Evolutionary conservation across 2,329 filamentous ascomycete genomes (phyloP).

Genomic region (Penicillium sp.): DNA sequence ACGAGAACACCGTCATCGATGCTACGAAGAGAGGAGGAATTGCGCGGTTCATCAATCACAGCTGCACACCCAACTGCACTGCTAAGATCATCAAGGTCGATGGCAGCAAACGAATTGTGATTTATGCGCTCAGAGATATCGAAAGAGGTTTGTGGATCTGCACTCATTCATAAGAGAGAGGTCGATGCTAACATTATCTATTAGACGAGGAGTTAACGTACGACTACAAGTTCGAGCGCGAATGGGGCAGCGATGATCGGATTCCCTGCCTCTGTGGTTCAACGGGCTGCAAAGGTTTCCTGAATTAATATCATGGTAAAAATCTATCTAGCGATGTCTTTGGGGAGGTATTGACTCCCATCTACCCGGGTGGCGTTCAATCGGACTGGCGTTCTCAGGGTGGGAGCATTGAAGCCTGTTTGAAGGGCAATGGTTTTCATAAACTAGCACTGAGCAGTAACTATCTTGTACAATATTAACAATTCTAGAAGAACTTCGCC

Average conservation of each 20-base stretch:
- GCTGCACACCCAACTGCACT: slow-evolving; percentile 96
- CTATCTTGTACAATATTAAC: slow-evolving; percentile 29
- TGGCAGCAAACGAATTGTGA: slow-evolving; percentile 96
- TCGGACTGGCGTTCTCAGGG: slow-evolving; percentile 13
- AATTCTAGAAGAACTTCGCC: slow-evolving; percentile 15
- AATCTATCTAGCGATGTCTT: not conserved
- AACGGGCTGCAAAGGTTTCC: slow-evolving; percentile 94
- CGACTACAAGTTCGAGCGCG: slow-evolving; percentile 99
- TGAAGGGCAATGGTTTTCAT: slow-evolving; percentile 21
- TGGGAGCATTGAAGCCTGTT: slow-evolving; percentile 17
- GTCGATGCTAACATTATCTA: slow-evolving; percentile 12
- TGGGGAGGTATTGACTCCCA: slow-evolving; percentile 1
- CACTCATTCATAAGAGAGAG: slow-evolving; percentile 4
- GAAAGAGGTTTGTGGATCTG: slow-evolving; percentile 72
- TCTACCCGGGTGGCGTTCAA: slow-evolving; percentile 15
- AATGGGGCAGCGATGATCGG: slow-evolving; percentile 88
- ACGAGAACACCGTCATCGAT: slow-evolving; percentile 95
- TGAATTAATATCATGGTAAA: slow-evolving; percentile 63
- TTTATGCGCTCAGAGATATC: slow-evolving; percentile 95
- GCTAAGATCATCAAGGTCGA: slow-evolving; percentile 99
- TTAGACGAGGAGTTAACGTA: slow-evolving; percentile 97
- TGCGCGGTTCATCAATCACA: slow-evolving; percentile 96
- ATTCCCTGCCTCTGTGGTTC: slow-evolving; percentile 97
- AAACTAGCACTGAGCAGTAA: slow-evolving; percentile 21
- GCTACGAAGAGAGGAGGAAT: slow-evolving; percentile 98